Percentiles rank a stretch among this genome's conserved stretches.
phyloP scores from a whole-genome alignment of 331 rosid genomes.

The Rosa hybrid region DNA sequence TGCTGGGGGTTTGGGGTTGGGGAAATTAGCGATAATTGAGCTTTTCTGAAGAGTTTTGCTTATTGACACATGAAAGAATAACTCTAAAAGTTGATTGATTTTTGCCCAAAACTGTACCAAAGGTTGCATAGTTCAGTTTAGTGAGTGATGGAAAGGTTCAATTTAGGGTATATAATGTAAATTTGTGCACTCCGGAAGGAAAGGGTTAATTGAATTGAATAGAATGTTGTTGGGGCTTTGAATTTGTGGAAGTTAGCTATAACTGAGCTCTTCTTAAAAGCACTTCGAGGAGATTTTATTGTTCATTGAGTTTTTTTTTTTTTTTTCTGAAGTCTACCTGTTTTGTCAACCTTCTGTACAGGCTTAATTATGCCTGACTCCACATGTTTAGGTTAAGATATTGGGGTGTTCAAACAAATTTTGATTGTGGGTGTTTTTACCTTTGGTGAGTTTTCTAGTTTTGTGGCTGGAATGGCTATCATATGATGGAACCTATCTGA shows the following conservation, averaged over 20 bases:
- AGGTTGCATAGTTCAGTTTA: no score
- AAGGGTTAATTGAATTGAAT: background rate
- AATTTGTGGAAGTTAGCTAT: background rate
- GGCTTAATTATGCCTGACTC: background rate
- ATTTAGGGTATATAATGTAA: background rate
- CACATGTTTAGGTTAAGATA: background rate
- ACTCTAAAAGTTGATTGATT: background rate
- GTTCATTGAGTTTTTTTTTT: background rate
- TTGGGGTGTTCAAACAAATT: background rate
- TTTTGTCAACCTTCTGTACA: background rate
- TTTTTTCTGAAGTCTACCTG: background rate
- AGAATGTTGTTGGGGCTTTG: background rate
- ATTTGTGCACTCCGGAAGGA: background rate
- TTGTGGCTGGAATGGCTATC: background rate
- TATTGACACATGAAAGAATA: no score
- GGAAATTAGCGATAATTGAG: background rate
- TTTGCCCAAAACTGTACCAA: background rate
- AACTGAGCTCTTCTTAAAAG: background rate
- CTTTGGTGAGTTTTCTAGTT: background rate
- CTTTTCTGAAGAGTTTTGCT: background rate
- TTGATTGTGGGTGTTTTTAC: background rate
- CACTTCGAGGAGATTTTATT: background rate
- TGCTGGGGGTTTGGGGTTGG: background rate
- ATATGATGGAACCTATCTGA: background rate
- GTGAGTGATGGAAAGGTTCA: background rate